These are phyloP conservation scores for Pseudoneurospora amorphoporcata DNA, from an alignment of 495 filamentous ascomycete genomes.

Conservation along the genomic window DNA sequence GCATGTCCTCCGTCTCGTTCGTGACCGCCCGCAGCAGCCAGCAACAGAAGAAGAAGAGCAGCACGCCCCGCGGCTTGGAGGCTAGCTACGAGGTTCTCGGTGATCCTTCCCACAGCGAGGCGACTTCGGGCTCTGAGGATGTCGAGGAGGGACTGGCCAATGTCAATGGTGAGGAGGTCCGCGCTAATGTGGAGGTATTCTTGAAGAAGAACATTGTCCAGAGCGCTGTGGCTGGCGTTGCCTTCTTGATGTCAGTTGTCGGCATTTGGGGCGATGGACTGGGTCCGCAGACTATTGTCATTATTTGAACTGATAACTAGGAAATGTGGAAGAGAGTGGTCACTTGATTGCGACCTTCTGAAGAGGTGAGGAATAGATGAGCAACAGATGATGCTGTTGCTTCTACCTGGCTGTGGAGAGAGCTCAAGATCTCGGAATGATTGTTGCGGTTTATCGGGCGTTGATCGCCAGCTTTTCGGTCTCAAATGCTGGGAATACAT, in stretches of 20 bases:
- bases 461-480: conserved; percentile 1
- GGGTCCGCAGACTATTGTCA: neutral
- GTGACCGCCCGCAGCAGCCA: conserved; percentile 11
- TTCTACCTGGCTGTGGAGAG: neutral
- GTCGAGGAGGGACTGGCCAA: conserved; percentile 33
- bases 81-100: conserved; percentile 58
- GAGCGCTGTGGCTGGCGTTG: conserved; percentile 51
- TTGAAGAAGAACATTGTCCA: conserved; percentile 50
- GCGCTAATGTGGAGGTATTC: conserved; percentile 57
- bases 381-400: neutral
- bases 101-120: conserved; percentile 30
- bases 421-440: neutral
- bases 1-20: conserved; percentile 4
- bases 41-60: conserved; percentile 9
- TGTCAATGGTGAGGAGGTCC: conserved; percentile 74
- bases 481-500: neutral
- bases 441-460: neutral
- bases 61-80: conserved; percentile 32
- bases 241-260: conserved; percentile 64
- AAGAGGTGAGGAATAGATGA: neutral
- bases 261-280: conserved; percentile 83
- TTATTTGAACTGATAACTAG: neutral
- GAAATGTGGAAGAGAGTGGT: neutral
- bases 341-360: neutral
- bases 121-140: conserved; percentile 26